phyloP scores from a whole-genome alignment of 495 filamentous ascomycete species.

The Barbatosphaeria neglecta region DNA sequence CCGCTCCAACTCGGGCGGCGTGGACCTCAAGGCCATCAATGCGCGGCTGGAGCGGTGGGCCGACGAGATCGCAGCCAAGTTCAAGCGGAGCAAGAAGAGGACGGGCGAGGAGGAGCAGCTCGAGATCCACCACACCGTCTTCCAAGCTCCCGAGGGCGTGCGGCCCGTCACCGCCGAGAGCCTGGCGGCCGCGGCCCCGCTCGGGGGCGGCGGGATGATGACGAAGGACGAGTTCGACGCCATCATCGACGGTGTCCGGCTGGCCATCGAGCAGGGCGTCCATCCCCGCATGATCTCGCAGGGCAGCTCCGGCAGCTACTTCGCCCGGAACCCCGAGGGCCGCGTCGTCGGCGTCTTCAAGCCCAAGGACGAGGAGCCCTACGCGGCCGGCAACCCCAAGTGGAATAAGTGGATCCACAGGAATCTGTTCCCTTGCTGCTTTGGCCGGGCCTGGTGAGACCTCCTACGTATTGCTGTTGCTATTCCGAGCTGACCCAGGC shows the following conservation, averaged over 20 bases:
- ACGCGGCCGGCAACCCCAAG: slow-evolving; percentile 81
- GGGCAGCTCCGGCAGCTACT: slow-evolving; percentile 95
- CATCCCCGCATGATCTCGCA: slow-evolving; percentile 95
- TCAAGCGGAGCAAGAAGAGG: slow-evolving; percentile 77
- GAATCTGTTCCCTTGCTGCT: slow-evolving; percentile 93
- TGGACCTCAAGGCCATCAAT: slow-evolving; percentile 98
- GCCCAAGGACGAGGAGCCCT: slow-evolving; percentile 98
- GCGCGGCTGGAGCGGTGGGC: slow-evolving; percentile 93
- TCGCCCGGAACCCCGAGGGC: slow-evolving; percentile 80
- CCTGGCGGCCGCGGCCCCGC: slow-evolving; percentile 63
- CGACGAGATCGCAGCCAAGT: slow-evolving; percentile 93
- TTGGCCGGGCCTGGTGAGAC: slow-evolving; percentile 78
- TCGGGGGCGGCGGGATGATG: slow-evolving; percentile 41
- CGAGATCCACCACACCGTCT: slow-evolving; percentile 96
- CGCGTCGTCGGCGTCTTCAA: slow-evolving; percentile 98
- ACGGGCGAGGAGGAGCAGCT: slow-evolving; percentile 68
- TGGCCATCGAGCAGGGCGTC: slow-evolving; percentile 81
- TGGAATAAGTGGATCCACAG: slow-evolving; percentile 95
- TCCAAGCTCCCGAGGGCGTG: slow-evolving; percentile 78
- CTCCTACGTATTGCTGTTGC: no score
- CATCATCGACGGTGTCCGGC: slow-evolving; percentile 76
- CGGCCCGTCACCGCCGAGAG: slow-evolving; percentile 65
- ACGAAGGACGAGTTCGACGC: slow-evolving; percentile 75
- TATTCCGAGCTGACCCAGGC: no score
- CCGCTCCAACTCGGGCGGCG: slow-evolving; percentile 68